A percentile compares a stretch with the other conserved stretches of the same genome.
Conservation (phyloP, 2,329 filamentous ascomycete species). For the Penicillium paneum region DNA sequence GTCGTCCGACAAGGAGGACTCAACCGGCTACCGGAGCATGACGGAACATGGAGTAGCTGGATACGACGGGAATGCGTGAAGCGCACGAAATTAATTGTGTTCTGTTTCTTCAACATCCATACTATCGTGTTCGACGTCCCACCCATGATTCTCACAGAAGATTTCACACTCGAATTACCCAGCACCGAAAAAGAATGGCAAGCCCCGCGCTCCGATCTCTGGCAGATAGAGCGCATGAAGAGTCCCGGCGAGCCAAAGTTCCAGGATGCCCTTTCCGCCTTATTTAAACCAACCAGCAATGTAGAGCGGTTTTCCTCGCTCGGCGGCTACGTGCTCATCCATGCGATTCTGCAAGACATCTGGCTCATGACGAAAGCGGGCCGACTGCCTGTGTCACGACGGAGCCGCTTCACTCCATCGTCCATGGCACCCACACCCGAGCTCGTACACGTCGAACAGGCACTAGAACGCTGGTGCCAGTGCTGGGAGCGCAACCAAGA, state of each 20-base stretch:
- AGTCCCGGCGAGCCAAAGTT: slow-evolving; percentile 26
- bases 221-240: slow-evolving; percentile 26
- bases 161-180: slow-evolving; percentile 31
- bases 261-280: slow-evolving; percentile 27
- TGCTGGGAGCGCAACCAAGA: slow-evolving; percentile 38
- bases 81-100: slow-evolving; percentile 33
- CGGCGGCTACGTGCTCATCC: slow-evolving; percentile 34
- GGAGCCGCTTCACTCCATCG: slow-evolving; percentile 10
- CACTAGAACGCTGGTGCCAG: slow-evolving; percentile 35
- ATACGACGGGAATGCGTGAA: slow-evolving; percentile 31
- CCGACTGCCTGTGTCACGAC: slow-evolving; percentile 24
- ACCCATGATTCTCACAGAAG: slow-evolving; percentile 32
- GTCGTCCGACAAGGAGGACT: slow-evolving; percentile 29
- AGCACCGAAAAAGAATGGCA: slow-evolving; percentile 36
- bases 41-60: slow-evolving; percentile 36
- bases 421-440: slow-evolving; percentile 26
- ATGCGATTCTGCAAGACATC: slow-evolving; percentile 34
- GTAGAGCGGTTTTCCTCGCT: slow-evolving; percentile 32
- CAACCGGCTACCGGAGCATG: slow-evolving; percentile 27
- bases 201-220: slow-evolving; percentile 21
- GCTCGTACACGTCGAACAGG: slow-evolving; percentile 30
- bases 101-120: slow-evolving; percentile 37
- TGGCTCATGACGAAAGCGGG: slow-evolving; percentile 35
- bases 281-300: slow-evolving; percentile 23
- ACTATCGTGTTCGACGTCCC: slow-evolving; percentile 37